Evolutionary conservation across 345 rosid species (phyloP).

Genomic region (Salix brachista): DNA sequence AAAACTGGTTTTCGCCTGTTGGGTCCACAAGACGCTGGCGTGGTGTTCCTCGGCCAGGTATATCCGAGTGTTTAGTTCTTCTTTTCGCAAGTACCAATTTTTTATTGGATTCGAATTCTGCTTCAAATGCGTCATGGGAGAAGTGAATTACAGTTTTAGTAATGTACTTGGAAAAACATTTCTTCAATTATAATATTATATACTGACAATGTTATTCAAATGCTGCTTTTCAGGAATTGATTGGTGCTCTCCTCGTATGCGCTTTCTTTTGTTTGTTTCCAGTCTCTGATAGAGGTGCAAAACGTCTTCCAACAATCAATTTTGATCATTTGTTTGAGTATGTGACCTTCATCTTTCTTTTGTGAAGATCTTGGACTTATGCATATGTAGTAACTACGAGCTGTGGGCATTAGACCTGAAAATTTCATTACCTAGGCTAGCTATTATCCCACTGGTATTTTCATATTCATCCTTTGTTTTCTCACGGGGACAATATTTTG

Average conservation of each 20-base stretch:
- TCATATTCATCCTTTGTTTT: neutral
- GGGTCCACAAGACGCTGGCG: slow-evolving; percentile 59
- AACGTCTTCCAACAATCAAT: slow-evolving; percentile 71
- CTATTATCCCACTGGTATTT: neutral
- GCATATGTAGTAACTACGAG: neutral
- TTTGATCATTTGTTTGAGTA: slow-evolving; percentile 80
- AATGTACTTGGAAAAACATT: neutral
- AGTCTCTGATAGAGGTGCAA: slow-evolving; percentile 46
- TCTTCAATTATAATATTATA: neutral
- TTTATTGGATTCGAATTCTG: neutral
- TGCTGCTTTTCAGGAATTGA: slow-evolving; percentile 64
- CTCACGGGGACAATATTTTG: neutral
- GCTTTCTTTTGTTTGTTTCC: slow-evolving; percentile 89
- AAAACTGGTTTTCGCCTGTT: slow-evolving; percentile 57
- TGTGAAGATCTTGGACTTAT: slow-evolving; percentile 9
- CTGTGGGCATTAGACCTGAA: neutral
- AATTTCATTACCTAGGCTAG: neutral
- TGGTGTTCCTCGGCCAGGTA: slow-evolving; percentile 82
- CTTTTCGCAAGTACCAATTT: neutral
- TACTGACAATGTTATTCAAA: slow-evolving; percentile 2
- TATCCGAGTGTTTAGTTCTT: neutral
- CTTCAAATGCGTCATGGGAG: neutral
- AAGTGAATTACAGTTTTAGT: neutral
- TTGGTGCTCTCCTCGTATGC: slow-evolving; percentile 77
- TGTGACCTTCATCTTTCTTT: slow-evolving; percentile 40